These are phyloP conservation scores for Backusella psychrophila DNA, from an alignment of 192 early-diverging fungal species.

Conservation along the genomic window DNA sequence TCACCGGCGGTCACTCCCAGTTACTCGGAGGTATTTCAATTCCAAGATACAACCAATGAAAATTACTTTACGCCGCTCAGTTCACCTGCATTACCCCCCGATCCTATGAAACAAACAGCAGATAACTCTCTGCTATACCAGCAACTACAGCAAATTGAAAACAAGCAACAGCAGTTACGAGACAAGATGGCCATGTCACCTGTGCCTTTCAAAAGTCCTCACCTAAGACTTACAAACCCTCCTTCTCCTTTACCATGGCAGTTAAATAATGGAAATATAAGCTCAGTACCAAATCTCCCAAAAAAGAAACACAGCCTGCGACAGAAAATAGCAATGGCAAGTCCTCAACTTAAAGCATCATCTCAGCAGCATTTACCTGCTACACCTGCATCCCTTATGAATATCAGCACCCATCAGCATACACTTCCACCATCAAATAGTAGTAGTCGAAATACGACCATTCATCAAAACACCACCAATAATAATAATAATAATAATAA, in stretches of 20 bases:
- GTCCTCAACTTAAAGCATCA: constrained; percentile 14
- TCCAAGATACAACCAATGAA: constrained; percentile 20
- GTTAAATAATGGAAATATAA: not conserved
- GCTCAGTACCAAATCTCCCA: not conserved
- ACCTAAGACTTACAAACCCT: not conserved
- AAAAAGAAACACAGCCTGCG: constrained; percentile 4
- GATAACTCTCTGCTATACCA: constrained; percentile 13
- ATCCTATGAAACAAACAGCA: constrained; percentile 4
- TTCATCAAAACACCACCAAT: not conserved
- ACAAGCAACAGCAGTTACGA: not conserved
- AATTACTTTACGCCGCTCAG: constrained; percentile 53
- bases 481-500: not conserved
- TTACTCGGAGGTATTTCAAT: constrained; percentile 21
- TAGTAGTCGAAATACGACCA: not conserved
- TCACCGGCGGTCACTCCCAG: constrained; percentile 65
- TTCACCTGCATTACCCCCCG: constrained; percentile 55
- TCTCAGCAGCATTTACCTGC: constrained; percentile 44
- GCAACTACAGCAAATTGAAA: constrained; percentile 17
- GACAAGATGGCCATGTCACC: not conserved
- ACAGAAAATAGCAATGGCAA: constrained; percentile 19
- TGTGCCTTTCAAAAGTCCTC: not conserved
- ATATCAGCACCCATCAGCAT: constrained; percentile 28
- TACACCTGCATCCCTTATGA: constrained; percentile 67
- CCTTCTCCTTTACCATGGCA: not conserved
- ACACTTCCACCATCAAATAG: not conserved